Percentiles rank a stretch among this genome's conserved stretches.
These are phyloP conservation scores for Lachancea sp. DNA, from an alignment of 805 yeast species.

Conservation along the genomic window DNA sequence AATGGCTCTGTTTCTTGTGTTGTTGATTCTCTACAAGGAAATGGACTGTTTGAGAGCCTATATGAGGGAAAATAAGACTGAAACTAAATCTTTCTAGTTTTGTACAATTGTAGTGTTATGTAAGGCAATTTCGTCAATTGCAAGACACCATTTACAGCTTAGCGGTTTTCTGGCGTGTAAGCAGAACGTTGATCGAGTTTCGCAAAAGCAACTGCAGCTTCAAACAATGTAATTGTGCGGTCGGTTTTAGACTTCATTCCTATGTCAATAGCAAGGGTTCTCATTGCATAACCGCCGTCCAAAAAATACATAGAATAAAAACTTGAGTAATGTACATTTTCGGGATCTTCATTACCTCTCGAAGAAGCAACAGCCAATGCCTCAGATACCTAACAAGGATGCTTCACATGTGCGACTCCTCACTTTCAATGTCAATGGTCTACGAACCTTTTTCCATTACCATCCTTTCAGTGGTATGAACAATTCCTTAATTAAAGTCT, in stretches of 20 bases:
- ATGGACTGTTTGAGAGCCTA: conserved; percentile 28
- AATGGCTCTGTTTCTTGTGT: conserved; percentile 36
- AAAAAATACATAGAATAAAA: too few relatives aligned
- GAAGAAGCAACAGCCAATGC: conserved; percentile 4
- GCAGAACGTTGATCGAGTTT: too few relatives aligned
- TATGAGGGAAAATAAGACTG: conserved; percentile 16
- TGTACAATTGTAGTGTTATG: too few relatives aligned
- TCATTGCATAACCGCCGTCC: too few relatives aligned
- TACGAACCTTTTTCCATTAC: conserved; percentile 71
- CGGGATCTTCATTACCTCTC: neutral
- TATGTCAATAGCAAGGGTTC: too few relatives aligned
- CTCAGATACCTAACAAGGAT: conserved; percentile 1
- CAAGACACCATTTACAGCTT: too few relatives aligned
- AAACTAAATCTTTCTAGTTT: conserved; percentile 15
- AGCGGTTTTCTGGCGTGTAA: too few relatives aligned
- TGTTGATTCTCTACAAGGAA: conserved; percentile 36
- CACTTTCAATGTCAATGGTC: conserved; percentile 81
- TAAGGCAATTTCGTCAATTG: too few relatives aligned
- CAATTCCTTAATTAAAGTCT: conserved; percentile 35
- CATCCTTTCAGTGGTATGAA: conserved; percentile 68
- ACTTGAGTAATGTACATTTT: neutral
- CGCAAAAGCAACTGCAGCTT: too few relatives aligned
- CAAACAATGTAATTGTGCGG: too few relatives aligned
- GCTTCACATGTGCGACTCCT: conserved; percentile 39
- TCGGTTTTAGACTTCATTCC: too few relatives aligned